Conservation (phyloP, 176 grass and related monocot species). For the Pontederia crassipes region DNA sequence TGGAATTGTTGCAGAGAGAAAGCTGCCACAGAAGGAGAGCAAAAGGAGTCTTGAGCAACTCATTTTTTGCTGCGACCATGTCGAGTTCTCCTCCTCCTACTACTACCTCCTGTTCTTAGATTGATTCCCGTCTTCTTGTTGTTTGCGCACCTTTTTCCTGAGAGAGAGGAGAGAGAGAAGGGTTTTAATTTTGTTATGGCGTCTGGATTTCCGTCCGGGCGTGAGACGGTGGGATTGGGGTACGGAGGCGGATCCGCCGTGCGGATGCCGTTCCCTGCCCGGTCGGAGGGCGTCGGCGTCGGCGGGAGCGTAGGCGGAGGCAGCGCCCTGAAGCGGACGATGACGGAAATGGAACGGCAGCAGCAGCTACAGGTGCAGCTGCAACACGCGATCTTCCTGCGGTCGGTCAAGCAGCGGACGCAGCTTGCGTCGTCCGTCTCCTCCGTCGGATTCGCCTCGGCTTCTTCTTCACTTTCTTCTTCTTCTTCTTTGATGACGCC, state of each 20-base stretch:
- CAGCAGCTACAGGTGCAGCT: neutral
- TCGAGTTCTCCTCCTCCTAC: neutral
- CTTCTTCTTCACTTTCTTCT: neutral
- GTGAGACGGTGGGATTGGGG: neutral
- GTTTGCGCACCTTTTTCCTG: too few relatives aligned
- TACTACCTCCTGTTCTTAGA: neutral
- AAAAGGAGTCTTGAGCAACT: neutral
- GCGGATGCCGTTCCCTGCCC: neutral
- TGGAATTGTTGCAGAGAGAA: neutral
- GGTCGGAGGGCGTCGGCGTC: neutral
- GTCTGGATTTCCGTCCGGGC: neutral
- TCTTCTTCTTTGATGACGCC: neutral
- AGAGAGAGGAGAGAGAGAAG: too few relatives aligned
- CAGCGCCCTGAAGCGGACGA: neutral
- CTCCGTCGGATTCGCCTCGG: neutral
- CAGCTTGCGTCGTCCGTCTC: neutral
- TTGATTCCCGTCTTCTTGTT: too few relatives aligned
- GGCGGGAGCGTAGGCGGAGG: too few relatives aligned
- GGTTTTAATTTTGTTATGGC: neutral
- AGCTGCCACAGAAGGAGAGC: neutral
- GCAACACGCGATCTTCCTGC: neutral
- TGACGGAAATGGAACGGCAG: neutral
- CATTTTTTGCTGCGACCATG: neutral
- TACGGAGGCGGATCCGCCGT: neutral
- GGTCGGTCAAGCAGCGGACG: neutral